Base-by-base conservation (phyloP, 1,139 yeast genomes). In the Yamadazyma membranifaciens region DNA sequence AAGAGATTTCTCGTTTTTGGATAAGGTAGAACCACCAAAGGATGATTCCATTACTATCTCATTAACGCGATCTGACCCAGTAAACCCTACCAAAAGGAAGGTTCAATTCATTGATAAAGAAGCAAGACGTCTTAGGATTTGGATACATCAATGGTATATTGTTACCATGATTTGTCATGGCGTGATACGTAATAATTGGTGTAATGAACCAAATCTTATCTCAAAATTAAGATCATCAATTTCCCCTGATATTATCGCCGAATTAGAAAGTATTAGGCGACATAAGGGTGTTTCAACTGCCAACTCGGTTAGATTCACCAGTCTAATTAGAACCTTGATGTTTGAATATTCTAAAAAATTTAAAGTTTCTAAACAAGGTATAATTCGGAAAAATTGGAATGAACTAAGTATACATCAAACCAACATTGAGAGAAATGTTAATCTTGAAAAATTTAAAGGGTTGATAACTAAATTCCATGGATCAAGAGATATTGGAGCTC, bases 401-500 rank as follows among this genome's bases (percentile, higher is more conserved):
- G 87, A 54, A 55, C 77, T 56, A 49, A 49, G 36, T 47, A 59
- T 46, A 33, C 54, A 43, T 10, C 63, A 64, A 37, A 39, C 55
- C 34, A 47, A 57, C 15, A 37, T 48, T 0, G 62, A 59, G 11
- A 47, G 44, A 22, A 50, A 59, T 25, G 63, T 74, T 31, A 34
- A 38, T 9, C 40, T 47, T 17, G 30, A 56, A 63, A 11, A 60
- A 62, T 84, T 83, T 52, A 54, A 57, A 11, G 59, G 60, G 26
- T 55, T 71, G 14, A 56, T 83, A 1, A 41, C 58, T 1, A 60
- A 65, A 13, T 74, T 75, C 28, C 65, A 73, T 20, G 98, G 98
- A 0, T 80, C 88, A 2, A 63, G 87, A 31, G 98, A 92, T 54
- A 45, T 87, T 6, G 87, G 86, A 0, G 89, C 94, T 0, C 96